A percentile compares a stretch with the other conserved stretches of the same genome.
These are phyloP conservation scores for Apiotrichum mycotoxinovorans DNA, from an alignment of 1,284 basidiomycete species.

Conservation along the genomic window DNA sequence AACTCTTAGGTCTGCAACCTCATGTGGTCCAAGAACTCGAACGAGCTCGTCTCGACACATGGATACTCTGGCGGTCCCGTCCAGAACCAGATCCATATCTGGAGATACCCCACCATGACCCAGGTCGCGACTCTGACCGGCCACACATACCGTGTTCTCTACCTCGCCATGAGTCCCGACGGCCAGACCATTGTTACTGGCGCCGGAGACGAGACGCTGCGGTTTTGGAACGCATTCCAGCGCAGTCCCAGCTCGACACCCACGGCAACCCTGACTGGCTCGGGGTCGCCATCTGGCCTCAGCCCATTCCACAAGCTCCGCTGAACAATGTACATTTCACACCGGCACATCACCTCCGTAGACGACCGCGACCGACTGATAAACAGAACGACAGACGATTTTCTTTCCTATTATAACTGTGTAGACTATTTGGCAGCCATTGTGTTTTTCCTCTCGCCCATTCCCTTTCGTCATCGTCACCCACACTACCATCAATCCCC, in stretches of 20 bases:
- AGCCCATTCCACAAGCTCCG: conserved; percentile 7
- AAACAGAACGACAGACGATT: not conserved
- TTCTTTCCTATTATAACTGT: too few species aligned
- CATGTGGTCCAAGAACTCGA: conserved; percentile 91
- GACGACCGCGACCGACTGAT: not conserved
- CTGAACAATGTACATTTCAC: not conserved
- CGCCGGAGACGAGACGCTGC: conserved; percentile 92
- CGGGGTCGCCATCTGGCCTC: not conserved
- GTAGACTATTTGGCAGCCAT: too few species aligned
- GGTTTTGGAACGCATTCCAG: conserved; percentile 94
- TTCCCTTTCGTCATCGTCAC: too few species aligned
- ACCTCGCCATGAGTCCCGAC: conserved; percentile 94
- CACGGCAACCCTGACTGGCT: not conserved
- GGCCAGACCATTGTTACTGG: conserved; percentile 98
- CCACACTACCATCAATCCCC: too few species aligned
- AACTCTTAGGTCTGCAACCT: conserved; percentile 85
- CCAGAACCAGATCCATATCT: conserved; percentile 97
- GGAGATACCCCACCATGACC: conserved; percentile 89
- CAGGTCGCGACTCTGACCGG: conserved; percentile 93
- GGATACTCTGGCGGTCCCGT: conserved; percentile 90
- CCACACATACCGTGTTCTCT: conserved; percentile 89
- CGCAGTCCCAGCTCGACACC: not conserved
- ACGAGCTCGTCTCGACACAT: conserved; percentile 96
- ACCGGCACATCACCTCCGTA: not conserved
- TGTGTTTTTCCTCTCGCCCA: too few species aligned